These are phyloP conservation scores for Friedmanniomyces endolithicus DNA, from an alignment of 495 filamentous ascomycete species.

Conservation along the genomic window DNA sequence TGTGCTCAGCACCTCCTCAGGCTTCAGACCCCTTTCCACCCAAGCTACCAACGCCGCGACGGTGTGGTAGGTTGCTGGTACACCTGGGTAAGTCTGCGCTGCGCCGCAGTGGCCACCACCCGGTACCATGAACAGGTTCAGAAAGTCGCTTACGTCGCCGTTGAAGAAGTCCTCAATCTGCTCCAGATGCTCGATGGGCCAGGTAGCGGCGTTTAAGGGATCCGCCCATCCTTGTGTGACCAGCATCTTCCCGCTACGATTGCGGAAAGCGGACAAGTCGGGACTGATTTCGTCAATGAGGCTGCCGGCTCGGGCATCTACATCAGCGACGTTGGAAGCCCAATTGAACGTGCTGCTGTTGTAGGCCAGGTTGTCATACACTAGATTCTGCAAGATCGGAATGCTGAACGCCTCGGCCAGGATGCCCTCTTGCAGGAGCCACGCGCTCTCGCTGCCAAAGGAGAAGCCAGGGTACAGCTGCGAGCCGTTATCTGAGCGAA, in stretches of 20 bases:
- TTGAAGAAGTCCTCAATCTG: conserved; percentile 26
- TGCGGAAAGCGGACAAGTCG: conserved; percentile 27
- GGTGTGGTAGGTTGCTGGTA: conserved; percentile 33
- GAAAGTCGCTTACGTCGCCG: conserved; percentile 28
- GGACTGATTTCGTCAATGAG: conserved; percentile 32
- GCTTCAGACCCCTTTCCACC: conserved; percentile 35
- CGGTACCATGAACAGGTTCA: conserved; percentile 31
- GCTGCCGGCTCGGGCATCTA: conserved; percentile 25
- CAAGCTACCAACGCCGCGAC: conserved; percentile 40
- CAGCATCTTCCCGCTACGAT: conserved; percentile 31
- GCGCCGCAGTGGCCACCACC: conserved; percentile 35
- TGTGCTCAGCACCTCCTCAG: conserved; percentile 22
- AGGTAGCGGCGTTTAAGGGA: conserved; percentile 31
- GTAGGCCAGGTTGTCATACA: conserved; percentile 50
- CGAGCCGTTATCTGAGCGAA: conserved; percentile 13
- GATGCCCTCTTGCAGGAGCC: conserved; percentile 25
- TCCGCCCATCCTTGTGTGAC: conserved; percentile 35
- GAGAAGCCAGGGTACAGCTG: conserved; percentile 33
- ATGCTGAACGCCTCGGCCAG: conserved; percentile 28
- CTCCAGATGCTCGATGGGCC: conserved; percentile 35
- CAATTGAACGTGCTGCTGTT: conserved; percentile 39
- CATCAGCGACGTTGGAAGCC: conserved; percentile 27
- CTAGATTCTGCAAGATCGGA: conserved; percentile 54
- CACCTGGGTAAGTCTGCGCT: conserved; percentile 25
- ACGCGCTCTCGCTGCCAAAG: conserved; percentile 26